These are phyloP conservation scores for Naumovozyma baii DNA, from an alignment of 805 yeast species.

Conservation along the genomic window DNA sequence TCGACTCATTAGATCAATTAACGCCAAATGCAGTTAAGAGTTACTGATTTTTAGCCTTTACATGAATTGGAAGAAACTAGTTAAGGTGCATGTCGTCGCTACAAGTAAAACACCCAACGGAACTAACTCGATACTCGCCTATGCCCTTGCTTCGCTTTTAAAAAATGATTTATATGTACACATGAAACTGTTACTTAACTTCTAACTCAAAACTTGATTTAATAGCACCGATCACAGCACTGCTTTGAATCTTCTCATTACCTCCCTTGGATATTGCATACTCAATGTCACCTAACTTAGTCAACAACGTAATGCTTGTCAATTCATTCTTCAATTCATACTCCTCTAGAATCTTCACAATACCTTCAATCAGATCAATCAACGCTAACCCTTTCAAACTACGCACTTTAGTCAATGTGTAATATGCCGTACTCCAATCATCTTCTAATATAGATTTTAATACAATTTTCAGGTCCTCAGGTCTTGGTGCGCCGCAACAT, in stretches of 20 bases:
- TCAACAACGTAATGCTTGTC: constrained; percentile 55
- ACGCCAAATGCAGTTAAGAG: too few relatives aligned
- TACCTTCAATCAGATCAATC: constrained; percentile 71
- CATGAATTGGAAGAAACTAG: too few relatives aligned
- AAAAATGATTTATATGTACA: too few relatives aligned
- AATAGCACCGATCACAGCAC: constrained; percentile 82
- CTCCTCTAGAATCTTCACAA: constrained; percentile 59
- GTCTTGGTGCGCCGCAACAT: constrained; percentile 93
- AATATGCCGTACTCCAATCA: constrained; percentile 74
- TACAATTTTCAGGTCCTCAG: constrained; percentile 67
- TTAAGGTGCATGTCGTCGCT: too few relatives aligned
- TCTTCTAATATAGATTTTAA: constrained; percentile 72
- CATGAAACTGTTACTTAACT: constrained; percentile 3
- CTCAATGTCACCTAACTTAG: constrained; percentile 78
- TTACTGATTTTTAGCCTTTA: too few relatives aligned
- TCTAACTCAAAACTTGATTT: constrained; percentile 41
- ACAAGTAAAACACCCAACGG: too few relatives aligned
- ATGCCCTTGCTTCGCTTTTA: too few relatives aligned
- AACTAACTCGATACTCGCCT: too few relatives aligned
- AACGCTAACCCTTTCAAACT: constrained; percentile 76
- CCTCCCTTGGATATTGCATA: constrained; percentile 90
- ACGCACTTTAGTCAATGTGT: constrained; percentile 58
- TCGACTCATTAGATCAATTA: too few relatives aligned
- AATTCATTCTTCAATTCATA: constrained; percentile 48
- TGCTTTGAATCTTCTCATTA: constrained; percentile 76